Base-by-base conservation (phyloP, 1,284 basidiomycete genomes). In the Cutaneotrichosporon mucoides region DNA sequence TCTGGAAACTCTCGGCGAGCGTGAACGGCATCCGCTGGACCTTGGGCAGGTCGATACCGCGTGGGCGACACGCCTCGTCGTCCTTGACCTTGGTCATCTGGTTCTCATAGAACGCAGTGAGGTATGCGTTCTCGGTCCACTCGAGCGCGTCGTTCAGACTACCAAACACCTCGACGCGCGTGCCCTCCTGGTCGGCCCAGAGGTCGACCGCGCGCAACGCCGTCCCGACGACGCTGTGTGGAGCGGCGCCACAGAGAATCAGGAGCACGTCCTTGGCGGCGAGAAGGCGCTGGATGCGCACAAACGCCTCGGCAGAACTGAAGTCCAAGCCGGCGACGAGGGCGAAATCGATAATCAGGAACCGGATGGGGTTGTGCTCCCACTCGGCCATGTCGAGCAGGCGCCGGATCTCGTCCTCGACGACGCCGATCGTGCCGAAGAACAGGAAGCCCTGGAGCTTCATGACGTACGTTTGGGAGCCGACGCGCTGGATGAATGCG, bases 281-380 rank as follows among this genome's bases (percentile, higher is more conserved):
- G 33, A 98, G 81, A 13, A 98, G 73, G 10, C 94, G 83, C 69
- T 96, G 92, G 33, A 98, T 84, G 24, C 95, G 85, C 52, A 97
- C 88, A 68, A 98, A 93, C 0, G 94, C 93, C 72, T 99, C 95
- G 2, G 94, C 92, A 0, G 93, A 86, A 0, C 90, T 94, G 82
- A 98, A 89, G 77, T 99, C 95, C 35, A 98, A 86, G 0, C 93
- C 93, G 24, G 84, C 86, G 1, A 95, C 92, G 40, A 92, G 83
- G 13, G 88, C 81, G 41, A 97, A 84, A 70, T 97, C 92, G 56
- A 95, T 82, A 10, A 94, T 77, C 45, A 96, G 83, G 81, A 97
- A 99, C 1, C 91, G 87, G 43, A 98, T 87, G 0, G 93, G 92
- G 55, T 86, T 86, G 37, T 82, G 81, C 47, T 85, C 81, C 87